phyloP scores from a whole-genome alignment of 2,329 filamentous ascomycete genomes.

The Graphiopsis chlorocephala region DNA sequence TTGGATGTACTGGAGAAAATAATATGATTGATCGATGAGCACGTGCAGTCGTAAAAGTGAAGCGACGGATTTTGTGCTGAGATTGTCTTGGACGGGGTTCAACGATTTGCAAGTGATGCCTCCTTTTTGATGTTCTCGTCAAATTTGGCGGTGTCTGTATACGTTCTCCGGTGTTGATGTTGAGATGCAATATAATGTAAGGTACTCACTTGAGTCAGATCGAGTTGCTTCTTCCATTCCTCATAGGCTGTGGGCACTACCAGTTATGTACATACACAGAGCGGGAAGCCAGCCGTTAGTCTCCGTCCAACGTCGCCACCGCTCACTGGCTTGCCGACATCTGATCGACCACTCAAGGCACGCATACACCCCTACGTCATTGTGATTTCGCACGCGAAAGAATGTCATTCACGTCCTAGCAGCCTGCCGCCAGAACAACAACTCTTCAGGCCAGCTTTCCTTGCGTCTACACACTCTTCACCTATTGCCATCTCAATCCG shows the following conservation, averaged over 20 bases:
- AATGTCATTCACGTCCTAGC: neutral
- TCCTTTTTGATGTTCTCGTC: neutral
- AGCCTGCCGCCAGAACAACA: neutral
- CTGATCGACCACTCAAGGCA: neutral
- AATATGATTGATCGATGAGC: neutral
- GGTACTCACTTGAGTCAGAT: neutral
- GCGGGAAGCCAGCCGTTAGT: neutral
- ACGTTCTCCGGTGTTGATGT: neutral
- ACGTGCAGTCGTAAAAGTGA: neutral
- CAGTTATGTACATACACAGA: neutral
- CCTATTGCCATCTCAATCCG: neutral
- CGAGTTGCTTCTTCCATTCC: neutral
- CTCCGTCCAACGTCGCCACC: neutral
- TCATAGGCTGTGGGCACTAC: neutral
- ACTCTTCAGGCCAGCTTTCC: constrained; percentile 2
- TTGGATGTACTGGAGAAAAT: neutral
- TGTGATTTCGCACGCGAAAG: neutral
- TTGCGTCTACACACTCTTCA: neutral
- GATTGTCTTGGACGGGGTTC: neutral
- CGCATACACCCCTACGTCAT: neutral
- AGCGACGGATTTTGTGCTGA: neutral
- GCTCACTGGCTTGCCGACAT: neutral
- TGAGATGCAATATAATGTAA: neutral
- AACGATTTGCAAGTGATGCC: neutral
- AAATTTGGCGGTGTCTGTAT: neutral